These are phyloP conservation scores for Pseudocohnilembus persalinus DNA, from an alignment of 169 alveolate genomes.

Conservation along the genomic window DNA sequence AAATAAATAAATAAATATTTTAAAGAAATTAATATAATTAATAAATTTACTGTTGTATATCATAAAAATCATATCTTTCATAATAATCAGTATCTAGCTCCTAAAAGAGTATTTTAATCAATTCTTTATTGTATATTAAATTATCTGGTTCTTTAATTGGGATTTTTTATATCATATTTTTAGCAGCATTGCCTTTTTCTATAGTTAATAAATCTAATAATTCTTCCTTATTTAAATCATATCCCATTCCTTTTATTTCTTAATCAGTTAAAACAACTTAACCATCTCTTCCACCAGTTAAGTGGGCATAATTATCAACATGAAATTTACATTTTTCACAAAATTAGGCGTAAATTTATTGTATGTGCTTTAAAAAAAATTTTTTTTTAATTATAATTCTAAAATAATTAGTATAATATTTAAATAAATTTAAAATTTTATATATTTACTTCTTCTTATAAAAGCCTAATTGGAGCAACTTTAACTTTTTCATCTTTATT, in stretches of 20 bases:
- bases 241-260: constrained; percentile 71
- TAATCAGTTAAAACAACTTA: constrained; percentile 75
- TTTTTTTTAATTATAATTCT: constrained; percentile 7
- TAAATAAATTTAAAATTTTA: not conserved
- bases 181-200: constrained; percentile 85
- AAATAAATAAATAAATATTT: not conserved
- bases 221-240: constrained; percentile 78
- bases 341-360: constrained; percentile 48
- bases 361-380: no score
- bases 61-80: constrained; percentile 76
- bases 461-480: constrained; percentile 58
- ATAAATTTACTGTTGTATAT: constrained; percentile 67
- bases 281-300: constrained; percentile 79
- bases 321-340: constrained; percentile 75
- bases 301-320: constrained; percentile 73
- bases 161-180: constrained; percentile 73
- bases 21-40: not conserved
- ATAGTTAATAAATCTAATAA: constrained; percentile 66
- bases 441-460: constrained; percentile 51
- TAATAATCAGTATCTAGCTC: constrained; percentile 81
- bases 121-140: constrained; percentile 66
- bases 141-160: constrained; percentile 75
- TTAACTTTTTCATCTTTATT: constrained; percentile 36
- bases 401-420: not conserved
- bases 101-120: constrained; percentile 54